Conservation (phyloP, 345 rosid genomes). For the Alliaria petiolata region DNA sequence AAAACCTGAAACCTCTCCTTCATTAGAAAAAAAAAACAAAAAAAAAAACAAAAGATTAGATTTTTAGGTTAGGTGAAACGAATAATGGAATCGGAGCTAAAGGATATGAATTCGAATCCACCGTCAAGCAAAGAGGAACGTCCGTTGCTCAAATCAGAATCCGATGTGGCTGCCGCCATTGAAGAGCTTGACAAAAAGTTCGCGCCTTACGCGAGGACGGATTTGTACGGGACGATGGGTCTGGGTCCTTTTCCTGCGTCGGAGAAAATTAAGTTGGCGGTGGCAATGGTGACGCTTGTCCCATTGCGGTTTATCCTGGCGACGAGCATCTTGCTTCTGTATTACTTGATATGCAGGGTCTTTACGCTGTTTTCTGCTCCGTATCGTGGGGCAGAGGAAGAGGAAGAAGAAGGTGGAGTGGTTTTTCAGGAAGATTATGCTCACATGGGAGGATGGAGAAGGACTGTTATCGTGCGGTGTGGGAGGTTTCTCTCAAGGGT, state of each 20-base stretch:
- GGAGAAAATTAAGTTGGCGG: conserved; percentile 58
- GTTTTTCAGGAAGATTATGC: conserved; percentile 82
- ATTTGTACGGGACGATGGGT: conserved; percentile 88
- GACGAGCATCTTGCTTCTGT: conserved; percentile 47
- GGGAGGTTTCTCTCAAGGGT: conserved; percentile 71
- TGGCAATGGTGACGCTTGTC: conserved; percentile 65
- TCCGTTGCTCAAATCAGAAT: conserved; percentile 66
- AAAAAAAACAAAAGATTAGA: background rate
- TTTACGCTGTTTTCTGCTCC: conserved; percentile 79
- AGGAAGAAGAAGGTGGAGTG: conserved; percentile 41
- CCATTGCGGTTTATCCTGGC: conserved; percentile 65
- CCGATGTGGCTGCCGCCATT: conserved; percentile 36
- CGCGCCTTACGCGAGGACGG: conserved; percentile 81
- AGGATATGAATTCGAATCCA: conserved; percentile 43
- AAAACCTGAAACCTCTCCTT: background rate
- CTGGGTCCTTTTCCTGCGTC: conserved; percentile 62
- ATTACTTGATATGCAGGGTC: conserved; percentile 77
- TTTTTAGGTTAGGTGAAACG: conserved; percentile 11
- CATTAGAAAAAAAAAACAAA: background rate
- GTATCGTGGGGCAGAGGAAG: conserved; percentile 70
- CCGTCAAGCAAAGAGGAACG: conserved; percentile 61
- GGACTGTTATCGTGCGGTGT: conserved; percentile 54
- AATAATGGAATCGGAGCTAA: conserved; percentile 69
- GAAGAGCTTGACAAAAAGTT: conserved; percentile 81
- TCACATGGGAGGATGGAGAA: conserved; percentile 90